These are phyloP conservation scores for Kurtzmaniella quercitrusa DNA, from an alignment of 1,139 yeast genomes.

Conservation along the genomic window DNA sequence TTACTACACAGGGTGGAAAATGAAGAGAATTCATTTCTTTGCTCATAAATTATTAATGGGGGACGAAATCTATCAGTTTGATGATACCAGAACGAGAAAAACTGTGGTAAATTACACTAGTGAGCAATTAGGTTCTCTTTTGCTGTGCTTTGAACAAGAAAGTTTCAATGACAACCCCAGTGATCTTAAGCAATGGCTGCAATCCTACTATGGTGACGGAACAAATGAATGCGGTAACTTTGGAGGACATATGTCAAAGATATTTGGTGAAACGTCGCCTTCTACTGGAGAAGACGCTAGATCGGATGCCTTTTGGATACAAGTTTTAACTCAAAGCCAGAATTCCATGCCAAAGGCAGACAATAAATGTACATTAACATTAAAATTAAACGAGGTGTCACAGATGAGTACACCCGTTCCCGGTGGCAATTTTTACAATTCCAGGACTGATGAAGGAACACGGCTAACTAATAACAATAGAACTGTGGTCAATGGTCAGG, in stretches of 20 bases:
- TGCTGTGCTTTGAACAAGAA: background rate
- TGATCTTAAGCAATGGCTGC: background rate
- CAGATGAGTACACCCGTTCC: background rate
- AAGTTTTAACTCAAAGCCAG: slow-evolving; percentile 1
- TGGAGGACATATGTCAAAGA: slow-evolving; percentile 1
- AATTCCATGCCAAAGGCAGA: background rate
- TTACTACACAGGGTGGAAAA: slow-evolving; percentile 6
- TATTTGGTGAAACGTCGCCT: background rate
- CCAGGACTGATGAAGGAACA: background rate
- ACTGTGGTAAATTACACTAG: slow-evolving; percentile 1
- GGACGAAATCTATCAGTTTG: slow-evolving; percentile 4
- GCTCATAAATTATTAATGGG: slow-evolving; percentile 4
- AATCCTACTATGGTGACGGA: background rate
- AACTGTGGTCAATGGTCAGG: background rate
- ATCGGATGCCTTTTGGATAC: slow-evolving; percentile 4
- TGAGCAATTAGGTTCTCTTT: background rate
- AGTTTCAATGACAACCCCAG: background rate
- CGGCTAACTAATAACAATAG: background rate
- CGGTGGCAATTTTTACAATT: background rate
- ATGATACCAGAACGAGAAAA: slow-evolving; percentile 1
- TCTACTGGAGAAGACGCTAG: background rate
- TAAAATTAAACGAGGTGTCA: background rate
- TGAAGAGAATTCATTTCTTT: slow-evolving; percentile 5
- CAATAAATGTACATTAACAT: background rate
- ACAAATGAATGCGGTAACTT: background rate